A percentile compares a stretch with the other conserved stretches of the same genome.
phyloP scores from a whole-genome alignment of 495 filamentous ascomycete species.

The Penicillium longicatenatum region DNA sequence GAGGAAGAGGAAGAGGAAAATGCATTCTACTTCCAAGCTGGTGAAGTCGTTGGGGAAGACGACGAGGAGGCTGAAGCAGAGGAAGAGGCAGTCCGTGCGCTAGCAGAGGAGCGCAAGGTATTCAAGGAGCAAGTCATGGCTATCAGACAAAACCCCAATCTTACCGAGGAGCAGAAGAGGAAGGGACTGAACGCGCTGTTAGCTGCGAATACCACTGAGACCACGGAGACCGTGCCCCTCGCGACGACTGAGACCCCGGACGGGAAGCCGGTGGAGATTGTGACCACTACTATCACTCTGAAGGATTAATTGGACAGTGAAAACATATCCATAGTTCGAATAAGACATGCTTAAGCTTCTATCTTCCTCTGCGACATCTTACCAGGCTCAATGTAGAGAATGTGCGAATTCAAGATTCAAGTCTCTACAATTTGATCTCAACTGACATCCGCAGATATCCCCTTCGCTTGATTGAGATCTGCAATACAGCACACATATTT shows the following conservation, averaged over 20 bases:
- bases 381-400: no score
- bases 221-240: not conserved
- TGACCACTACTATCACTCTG: no score
- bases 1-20: not conserved
- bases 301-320: no score
- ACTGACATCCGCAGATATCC: no score
- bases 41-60: not conserved
- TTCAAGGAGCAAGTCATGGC: not conserved
- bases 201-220: not conserved
- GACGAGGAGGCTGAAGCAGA: not conserved
- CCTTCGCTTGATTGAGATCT: no score
- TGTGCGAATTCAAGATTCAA: no score
- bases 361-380: no score
- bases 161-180: not conserved
- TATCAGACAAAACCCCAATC: not conserved
- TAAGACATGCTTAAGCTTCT: no score
- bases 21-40: not conserved
- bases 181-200: not conserved
- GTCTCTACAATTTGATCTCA: no score
- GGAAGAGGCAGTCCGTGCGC: not conserved
- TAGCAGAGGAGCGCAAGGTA: not conserved
- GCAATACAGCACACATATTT: no score
- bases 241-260: not conserved
- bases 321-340: no score
- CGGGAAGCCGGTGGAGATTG: no score